phyloP scores from a whole-genome alignment of 345 rosid genomes.

The Eucalyptus polyanthemos region DNA sequence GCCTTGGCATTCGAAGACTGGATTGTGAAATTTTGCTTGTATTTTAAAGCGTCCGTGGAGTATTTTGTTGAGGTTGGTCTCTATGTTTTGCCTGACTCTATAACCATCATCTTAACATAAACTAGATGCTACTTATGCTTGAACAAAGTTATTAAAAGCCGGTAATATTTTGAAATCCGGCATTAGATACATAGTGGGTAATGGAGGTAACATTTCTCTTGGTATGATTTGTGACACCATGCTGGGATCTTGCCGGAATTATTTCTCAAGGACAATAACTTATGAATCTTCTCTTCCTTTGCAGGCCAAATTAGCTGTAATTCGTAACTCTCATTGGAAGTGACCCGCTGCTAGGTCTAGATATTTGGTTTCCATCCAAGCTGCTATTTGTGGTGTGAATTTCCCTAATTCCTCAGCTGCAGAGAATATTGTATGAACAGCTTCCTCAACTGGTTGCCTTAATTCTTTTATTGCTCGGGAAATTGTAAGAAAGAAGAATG shows the following conservation, averaged over 20 bases:
- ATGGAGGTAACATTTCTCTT: not conserved
- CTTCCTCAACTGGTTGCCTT: not conserved
- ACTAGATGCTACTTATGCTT: not conserved
- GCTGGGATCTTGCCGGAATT: not conserved
- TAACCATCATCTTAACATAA: not conserved
- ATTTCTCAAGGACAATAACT: not conserved
- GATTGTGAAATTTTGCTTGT: too few species aligned
- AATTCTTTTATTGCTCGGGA: rapidly evolving
- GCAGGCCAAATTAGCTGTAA: not conserved
- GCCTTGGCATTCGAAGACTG: too few species aligned
- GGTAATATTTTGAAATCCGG: not conserved
- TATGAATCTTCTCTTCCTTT: not conserved
- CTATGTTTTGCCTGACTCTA: too few species aligned
- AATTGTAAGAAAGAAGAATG: not conserved
- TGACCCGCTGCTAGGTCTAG: not conserved
- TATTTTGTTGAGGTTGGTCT: too few species aligned
- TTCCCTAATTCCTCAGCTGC: not conserved
- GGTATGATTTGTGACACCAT: not conserved
- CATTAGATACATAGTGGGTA: not conserved
- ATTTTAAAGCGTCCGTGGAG: too few species aligned
- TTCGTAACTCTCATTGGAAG: not conserved
- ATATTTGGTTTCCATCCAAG: not conserved
- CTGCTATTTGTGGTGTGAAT: not conserved
- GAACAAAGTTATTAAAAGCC: rapidly evolving
- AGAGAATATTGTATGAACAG: not conserved